phyloP scores from a whole-genome alignment of 129 eudicot species.

The Pittosporum tobira region DNA sequence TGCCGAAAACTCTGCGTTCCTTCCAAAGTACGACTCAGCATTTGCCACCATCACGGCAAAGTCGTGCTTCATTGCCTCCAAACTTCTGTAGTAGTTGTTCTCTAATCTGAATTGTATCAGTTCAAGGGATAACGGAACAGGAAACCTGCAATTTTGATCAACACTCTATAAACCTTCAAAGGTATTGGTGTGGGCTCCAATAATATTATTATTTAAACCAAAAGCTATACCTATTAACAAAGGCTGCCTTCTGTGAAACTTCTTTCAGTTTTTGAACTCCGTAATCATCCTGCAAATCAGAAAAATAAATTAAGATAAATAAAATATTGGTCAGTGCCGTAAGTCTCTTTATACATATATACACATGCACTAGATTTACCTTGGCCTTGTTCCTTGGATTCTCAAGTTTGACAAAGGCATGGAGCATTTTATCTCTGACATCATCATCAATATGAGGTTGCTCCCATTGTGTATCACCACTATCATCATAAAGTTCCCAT shows the following conservation, averaged over 20 bases:
- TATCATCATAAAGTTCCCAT: constrained; percentile 86
- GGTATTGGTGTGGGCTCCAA: too few species aligned
- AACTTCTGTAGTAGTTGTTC: constrained; percentile 74
- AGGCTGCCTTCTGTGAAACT: constrained; percentile 54
- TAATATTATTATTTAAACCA: neutral
- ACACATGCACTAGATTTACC: constrained; percentile 20
- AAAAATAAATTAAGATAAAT: neutral
- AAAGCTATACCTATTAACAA: constrained; percentile 50
- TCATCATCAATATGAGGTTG: constrained; percentile 62
- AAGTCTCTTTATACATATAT: neutral
- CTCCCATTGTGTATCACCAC: constrained; percentile 48
- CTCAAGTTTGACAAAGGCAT: constrained; percentile 52
- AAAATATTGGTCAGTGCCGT: neutral
- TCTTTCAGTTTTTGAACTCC: constrained; percentile 71
- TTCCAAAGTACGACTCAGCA: constrained; percentile 42
- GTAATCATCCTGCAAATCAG: constrained; percentile 57
- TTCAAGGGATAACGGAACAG: constrained; percentile 79
- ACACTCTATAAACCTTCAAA: too few species aligned
- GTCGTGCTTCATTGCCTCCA: constrained; percentile 80
- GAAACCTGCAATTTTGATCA: constrained; percentile 48
- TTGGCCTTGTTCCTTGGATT: constrained; percentile 49
- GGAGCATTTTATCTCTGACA: constrained; percentile 41
- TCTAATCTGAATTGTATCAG: constrained; percentile 59
- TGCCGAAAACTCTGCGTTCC: constrained; percentile 33
- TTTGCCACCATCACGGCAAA: constrained; percentile 59